Evolutionary conservation across 306 rosid genomes (phyloP).

Genomic region (Ammopiptanthus mongolicus): DNA sequence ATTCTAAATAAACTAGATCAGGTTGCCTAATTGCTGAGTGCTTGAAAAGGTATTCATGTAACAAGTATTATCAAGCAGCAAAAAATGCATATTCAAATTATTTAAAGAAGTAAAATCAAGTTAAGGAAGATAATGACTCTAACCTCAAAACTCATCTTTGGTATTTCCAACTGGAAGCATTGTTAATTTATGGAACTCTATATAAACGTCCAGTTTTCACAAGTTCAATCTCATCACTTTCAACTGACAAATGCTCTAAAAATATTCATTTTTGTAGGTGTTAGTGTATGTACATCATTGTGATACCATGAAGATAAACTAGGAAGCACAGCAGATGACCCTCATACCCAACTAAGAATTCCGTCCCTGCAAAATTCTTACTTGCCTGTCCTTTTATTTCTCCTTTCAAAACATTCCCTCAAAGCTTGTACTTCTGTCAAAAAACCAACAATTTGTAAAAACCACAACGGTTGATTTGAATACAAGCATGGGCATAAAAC

Average conservation of each 20-base stretch:
- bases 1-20: neutral
- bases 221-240: neutral
- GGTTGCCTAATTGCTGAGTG: neutral
- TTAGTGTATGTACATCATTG: neutral
- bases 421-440: conserved; percentile 68
- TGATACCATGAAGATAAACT: neutral
- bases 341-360: neutral
- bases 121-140: neutral
- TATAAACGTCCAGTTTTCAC: neutral
- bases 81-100: neutral
- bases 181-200: neutral
- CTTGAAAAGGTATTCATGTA: neutral
- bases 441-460: neutral
- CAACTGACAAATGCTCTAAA: conserved; percentile 5
- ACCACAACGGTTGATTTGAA: neutral
- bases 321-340: conserved; percentile 5
- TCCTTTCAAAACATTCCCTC: conserved; percentile 67
- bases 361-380: conserved; percentile 16
- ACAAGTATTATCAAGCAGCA: neutral
- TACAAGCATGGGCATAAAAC: neutral
- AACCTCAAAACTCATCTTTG: neutral
- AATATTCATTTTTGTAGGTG: neutral
- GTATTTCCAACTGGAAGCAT: neutral
- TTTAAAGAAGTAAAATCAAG: neutral
- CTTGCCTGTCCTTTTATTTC: conserved; percentile 28